phyloP scores from a whole-genome alignment of 805 yeast species.

The Starmerella kuoi region DNA sequence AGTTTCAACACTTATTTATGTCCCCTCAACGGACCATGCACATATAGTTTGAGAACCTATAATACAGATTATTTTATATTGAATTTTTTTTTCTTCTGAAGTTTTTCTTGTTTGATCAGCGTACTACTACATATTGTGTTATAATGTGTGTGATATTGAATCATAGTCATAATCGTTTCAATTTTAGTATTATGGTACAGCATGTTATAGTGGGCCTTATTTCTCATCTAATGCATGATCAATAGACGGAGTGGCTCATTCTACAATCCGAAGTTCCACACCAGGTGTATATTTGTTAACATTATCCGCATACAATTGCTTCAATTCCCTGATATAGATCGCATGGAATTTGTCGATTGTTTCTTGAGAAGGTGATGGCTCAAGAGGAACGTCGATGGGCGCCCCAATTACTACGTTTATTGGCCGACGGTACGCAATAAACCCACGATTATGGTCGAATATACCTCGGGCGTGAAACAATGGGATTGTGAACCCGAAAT shows the following conservation, averaged over 20 bases:
- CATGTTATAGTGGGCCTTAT: no score
- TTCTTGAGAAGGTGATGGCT: slow-evolving; percentile 10
- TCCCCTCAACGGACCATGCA: slow-evolving; percentile 25
- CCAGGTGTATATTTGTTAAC: slow-evolving; percentile 31
- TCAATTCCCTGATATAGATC: slow-evolving; percentile 52
- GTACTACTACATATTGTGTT: neutral
- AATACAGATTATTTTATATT: no score
- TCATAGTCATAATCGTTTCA: no score
- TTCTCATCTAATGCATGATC: no score
- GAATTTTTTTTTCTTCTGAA: neutral
- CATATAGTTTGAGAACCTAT: slow-evolving; percentile 11
- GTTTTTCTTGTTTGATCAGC: neutral
- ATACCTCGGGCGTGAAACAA: slow-evolving; percentile 85
- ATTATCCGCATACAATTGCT: slow-evolving; percentile 52
- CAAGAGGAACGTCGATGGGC: slow-evolving; percentile 30
- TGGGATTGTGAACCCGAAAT: slow-evolving; percentile 76
- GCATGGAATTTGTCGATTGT: slow-evolving; percentile 44
- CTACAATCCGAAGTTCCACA: slow-evolving; percentile 18
- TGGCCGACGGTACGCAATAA: slow-evolving; percentile 73
- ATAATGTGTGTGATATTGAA: no score
- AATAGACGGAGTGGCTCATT: slow-evolving; percentile 1
- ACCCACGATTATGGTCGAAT: slow-evolving; percentile 83
- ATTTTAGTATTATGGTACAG: no score
- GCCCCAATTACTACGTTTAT: slow-evolving; percentile 48
- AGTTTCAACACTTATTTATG: slow-evolving; percentile 24